These are phyloP conservation scores for Dactylellina cionopaga DNA, from an alignment of 2,329 filamentous ascomycete species.

Conservation along the genomic window DNA sequence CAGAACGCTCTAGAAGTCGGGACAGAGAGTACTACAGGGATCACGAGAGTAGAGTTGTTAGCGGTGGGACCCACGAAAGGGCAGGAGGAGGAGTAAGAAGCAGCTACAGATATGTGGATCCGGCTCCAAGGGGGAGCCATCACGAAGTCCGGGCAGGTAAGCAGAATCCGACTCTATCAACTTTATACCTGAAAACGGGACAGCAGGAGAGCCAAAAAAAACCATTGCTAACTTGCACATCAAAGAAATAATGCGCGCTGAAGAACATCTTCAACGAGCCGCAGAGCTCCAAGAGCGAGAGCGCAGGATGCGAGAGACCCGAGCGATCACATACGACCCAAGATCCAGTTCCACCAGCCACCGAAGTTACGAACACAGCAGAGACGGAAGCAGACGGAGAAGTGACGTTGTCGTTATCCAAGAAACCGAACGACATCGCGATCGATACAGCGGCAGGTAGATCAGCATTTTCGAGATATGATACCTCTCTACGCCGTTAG, in stretches of 20 bases:
- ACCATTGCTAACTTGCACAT: too few relatives aligned
- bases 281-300: conserved; percentile 45
- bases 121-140: conserved; percentile 32
- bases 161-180: background rate
- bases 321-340: conserved; percentile 53
- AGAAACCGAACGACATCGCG: conserved; percentile 36
- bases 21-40: conserved; percentile 55
- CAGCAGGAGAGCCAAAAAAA: background rate
- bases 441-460: conserved; percentile 35
- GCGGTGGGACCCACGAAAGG: conserved; percentile 39
- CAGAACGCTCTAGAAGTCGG: conserved; percentile 45
- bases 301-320: conserved; percentile 15
- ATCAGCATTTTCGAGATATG: background rate
- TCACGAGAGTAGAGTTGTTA: conserved; percentile 54
- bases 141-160: conserved; percentile 41
- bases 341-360: conserved; percentile 44
- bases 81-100: conserved; percentile 40
- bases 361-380: conserved; percentile 43
- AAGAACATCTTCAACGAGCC: conserved; percentile 47
- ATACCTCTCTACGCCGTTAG: background rate
- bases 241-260: conserved; percentile 56
- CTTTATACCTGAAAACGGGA: background rate
- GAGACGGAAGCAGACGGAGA: conserved; percentile 36
- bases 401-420: conserved; percentile 43
- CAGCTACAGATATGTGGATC: conserved; percentile 54